Percentiles rank a stretch among this genome's conserved stretches.
These are phyloP conservation scores for Krasilnikovozyma curviuscula DNA, from an alignment of 768 basidiomycete genomes.

Conservation along the genomic window DNA sequence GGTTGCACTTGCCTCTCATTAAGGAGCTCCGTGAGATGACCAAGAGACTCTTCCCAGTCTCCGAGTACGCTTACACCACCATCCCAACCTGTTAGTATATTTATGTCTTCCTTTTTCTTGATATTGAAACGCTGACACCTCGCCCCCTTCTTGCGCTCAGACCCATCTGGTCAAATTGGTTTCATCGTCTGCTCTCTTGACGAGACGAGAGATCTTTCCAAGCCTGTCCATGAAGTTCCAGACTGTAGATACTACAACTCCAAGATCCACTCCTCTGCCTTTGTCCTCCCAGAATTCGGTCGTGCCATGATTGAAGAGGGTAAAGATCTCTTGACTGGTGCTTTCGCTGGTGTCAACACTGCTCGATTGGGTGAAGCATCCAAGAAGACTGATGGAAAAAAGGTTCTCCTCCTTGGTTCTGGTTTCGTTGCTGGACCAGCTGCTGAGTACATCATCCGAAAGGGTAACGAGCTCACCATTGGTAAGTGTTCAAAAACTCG, in stretches of 20 bases:
- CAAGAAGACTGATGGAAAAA: slow-evolving; percentile 29
- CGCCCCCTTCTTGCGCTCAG: slow-evolving; percentile 9
- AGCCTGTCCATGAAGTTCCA: slow-evolving; percentile 50
- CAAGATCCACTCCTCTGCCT: slow-evolving; percentile 58
- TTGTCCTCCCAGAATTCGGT: slow-evolving; percentile 83
- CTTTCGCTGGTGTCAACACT: slow-evolving; percentile 20
- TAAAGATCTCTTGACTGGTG: slow-evolving; percentile 33
- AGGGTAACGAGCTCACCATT: slow-evolving; percentile 64
- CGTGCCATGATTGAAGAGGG: slow-evolving; percentile 53
- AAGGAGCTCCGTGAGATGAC: slow-evolving; percentile 50
- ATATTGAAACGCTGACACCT: background rate
- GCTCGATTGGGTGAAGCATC: slow-evolving; percentile 5
- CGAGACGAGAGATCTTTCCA: slow-evolving; percentile 42
- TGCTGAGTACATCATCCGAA: slow-evolving; percentile 76
- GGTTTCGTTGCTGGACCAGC: slow-evolving; percentile 94
- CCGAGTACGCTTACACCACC: slow-evolving; percentile 84
- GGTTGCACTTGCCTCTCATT: slow-evolving; percentile 84
- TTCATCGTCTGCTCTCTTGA: slow-evolving; percentile 78
- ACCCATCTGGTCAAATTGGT: slow-evolving; percentile 95
- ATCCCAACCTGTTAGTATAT: slow-evolving; percentile 54
- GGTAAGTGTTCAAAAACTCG: slow-evolving; percentile 32
- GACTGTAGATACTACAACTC: slow-evolving; percentile 69
- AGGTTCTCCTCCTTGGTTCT: slow-evolving; percentile 73
- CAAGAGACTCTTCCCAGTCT: slow-evolving; percentile 50
- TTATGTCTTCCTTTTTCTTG: background rate